Conservation (phyloP, 1,284 basidiomycete genomes). For the Tilletia walkeri region DNA sequence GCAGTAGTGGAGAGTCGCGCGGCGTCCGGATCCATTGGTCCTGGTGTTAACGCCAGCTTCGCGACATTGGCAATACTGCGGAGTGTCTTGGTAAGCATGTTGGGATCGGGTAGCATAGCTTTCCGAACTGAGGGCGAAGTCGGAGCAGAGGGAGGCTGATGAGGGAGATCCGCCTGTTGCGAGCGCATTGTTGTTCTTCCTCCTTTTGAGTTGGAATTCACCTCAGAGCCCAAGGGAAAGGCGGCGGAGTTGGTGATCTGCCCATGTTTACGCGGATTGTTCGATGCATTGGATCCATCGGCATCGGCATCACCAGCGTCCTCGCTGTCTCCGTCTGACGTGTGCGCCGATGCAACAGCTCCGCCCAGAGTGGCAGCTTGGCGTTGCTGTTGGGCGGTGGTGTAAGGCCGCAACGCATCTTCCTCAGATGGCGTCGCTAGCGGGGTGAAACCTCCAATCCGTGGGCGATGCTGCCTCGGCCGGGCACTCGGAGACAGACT, state of each 20-base stretch:
- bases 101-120: background rate
- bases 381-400: background rate
- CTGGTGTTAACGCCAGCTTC: background rate
- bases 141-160: constrained; percentile 1
- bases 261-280: background rate
- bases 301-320: background rate
- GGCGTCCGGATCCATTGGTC: constrained; percentile 15
- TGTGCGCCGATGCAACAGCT: constrained; percentile 2
- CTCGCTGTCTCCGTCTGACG: constrained; percentile 8
- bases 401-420: background rate
- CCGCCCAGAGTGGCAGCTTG: background rate
- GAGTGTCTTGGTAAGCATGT: constrained; percentile 3
- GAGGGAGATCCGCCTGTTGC: background rate
- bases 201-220: background rate
- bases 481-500: background rate
- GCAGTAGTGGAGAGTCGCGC: background rate
- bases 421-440: background rate
- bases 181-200: background rate
- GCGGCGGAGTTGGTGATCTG: too few species aligned
- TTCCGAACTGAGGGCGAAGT: background rate
- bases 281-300: background rate
- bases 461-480: constrained; percentile 4
- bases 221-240: background rate
- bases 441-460: constrained; percentile 9
- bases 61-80: background rate